phyloP scores from a whole-genome alignment of 805 yeast species.

The Metschnikowia cubensis region DNA sequence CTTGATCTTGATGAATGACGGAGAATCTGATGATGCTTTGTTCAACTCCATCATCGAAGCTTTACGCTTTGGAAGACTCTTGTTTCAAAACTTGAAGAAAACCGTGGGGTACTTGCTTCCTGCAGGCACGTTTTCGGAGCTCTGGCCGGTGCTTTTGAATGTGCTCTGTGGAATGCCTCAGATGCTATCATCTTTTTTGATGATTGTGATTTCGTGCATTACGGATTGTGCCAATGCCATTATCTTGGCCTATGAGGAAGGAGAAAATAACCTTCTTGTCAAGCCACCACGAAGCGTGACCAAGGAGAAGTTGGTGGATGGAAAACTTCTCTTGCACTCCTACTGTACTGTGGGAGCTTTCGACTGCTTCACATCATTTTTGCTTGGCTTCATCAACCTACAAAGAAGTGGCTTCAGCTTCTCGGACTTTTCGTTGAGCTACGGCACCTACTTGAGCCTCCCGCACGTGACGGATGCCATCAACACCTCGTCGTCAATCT shows the following conservation, averaged over 20 bases:
- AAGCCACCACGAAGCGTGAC: conserved; percentile 42
- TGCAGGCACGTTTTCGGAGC: conserved; percentile 50
- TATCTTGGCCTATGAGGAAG: conserved; percentile 41
- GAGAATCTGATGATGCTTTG: conserved; percentile 16
- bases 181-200: conserved; percentile 44
- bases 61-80: conserved; percentile 41
- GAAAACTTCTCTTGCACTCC: conserved; percentile 38
- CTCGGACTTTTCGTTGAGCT: conserved; percentile 31
- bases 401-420: conserved; percentile 34
- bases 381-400: conserved; percentile 37
- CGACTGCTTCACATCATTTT: conserved; percentile 38
- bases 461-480: conserved; percentile 21
- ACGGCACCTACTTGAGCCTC: conserved; percentile 26
- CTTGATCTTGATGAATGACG: conserved; percentile 21
- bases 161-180: conserved; percentile 49
- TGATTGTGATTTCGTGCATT: conserved; percentile 48
- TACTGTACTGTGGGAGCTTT: conserved; percentile 42
- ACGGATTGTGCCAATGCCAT: conserved; percentile 47
- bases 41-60: conserved; percentile 32
- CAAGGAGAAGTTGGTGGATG: conserved; percentile 39
- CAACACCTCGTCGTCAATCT: conserved; percentile 40
- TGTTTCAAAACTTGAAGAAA: conserved; percentile 47
- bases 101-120: conserved; percentile 47
- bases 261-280: conserved; percentile 39
- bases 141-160: conserved; percentile 48